Evolutionary conservation across 805 yeast species (phyloP), one percentile per base, ranked within the genome.

Genomic region (Nakazawaea populi): DNA sequence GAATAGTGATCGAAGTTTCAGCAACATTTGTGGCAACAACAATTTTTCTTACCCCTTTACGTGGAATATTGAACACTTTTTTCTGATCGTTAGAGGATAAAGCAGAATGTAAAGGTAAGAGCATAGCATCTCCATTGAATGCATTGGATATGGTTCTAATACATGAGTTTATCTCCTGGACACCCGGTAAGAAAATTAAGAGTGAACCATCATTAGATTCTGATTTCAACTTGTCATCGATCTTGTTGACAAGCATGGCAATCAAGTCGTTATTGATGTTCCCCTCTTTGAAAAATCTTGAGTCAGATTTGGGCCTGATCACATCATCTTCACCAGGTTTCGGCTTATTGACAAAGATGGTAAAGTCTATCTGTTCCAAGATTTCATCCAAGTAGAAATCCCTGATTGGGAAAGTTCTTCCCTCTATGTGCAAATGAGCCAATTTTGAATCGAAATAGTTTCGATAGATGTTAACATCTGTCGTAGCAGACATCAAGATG

Each of bases 1-100:
- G 89, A 50, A 92, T 92, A 1, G 99, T 92, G 56, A 92, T 90
- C 12, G 99, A 92, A 0, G 99, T 92, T 68, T 92, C 99, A 0
- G 99, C 99, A 53, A 92, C 88, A 62, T 92, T 91, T 0, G 99
- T 92, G 1, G 96, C 80, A 0, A 87, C 92, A 10, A 92, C 90
- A 38, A 92, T 77, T 58, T 92, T 92, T 55, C 97, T 74, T 1
- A 61, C 53, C 11, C 83, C 84, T 0, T 53, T 56, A 0, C 82
- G 77, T 3, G 88, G 79, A 2, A 58, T 57, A 40, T 67, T 71
- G 63, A 92, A 92, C 1, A 91, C 96, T 36, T 75, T 72, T 44
- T 83, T 82, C 60, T 92, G 99, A 36, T 91, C 97, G 11, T 75
- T 74, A 0, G 97, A 87, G 2, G 88, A 73, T 48, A 92, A 72